Evolutionary conservation across 1,284 basidiomycete species (phyloP), one percentile per base, ranked within the genome.

Genomic region (Inonotus obliquus): DNA sequence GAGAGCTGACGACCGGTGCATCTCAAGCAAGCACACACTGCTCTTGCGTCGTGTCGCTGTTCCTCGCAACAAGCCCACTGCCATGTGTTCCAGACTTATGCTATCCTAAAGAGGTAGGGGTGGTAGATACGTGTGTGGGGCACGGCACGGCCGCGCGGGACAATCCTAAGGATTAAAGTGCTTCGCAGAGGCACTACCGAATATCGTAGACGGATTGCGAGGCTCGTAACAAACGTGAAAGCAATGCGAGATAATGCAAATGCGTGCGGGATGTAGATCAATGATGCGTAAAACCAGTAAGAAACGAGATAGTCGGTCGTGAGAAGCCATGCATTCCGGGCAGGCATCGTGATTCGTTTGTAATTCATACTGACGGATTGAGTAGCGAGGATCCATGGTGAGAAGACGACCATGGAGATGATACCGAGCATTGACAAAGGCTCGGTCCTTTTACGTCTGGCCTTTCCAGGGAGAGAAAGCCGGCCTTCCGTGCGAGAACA

Each of bases 1-100:
- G 54, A 47, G 57, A 59, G 57, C 25, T 19, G 57, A 56, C 48
- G 62, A 63, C 62, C 62, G 47, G 51, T 39, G 57, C 57, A 21
- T 63, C 62, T 60, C 60, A n/a, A 61, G 54, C 59, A 57, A 35
- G 32, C 52, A 51, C 29, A 25, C 45, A 41, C 63, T 64, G 63
- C 54, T 64, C 63, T 64, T 64, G 63, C 60, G 63, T 64, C 59
- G 63, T 61, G 63, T 64, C 60, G 51, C 51, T 48, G 60, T 45
- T 39, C 56, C 60, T 61, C 59, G 63, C 63, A 61, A 56, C 63
- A 55, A 64, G 58, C 63, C 44, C 63, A 17, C 51, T 13, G 39
- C 51, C 60, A 39, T 23, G 23, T 45, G 52, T 64, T 56, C 63
- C 56, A 44, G 55, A 61, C 63, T 61, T 55, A 35, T 64, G 58